These are phyloP conservation scores for Vigna hirtella DNA, from an alignment of 306 rosid species.

Conservation along the genomic window DNA sequence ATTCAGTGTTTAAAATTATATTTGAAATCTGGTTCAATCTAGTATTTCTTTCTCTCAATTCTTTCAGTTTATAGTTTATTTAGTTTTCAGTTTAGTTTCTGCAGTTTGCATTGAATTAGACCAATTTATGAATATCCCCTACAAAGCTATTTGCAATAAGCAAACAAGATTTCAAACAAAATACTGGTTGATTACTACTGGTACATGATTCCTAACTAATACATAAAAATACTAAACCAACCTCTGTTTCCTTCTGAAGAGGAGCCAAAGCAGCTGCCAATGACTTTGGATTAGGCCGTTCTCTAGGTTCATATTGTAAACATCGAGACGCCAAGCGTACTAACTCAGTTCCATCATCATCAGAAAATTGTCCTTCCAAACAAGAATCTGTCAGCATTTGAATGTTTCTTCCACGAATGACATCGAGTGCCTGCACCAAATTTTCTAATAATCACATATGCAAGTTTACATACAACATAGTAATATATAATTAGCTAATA, in stretches of 20 bases:
- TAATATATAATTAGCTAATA: neutral
- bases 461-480: constrained; percentile 8
- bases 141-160: neutral
- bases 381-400: constrained; percentile 89
- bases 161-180: constrained; percentile 12
- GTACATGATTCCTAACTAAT: constrained; percentile 18
- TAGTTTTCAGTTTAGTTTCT: neutral
- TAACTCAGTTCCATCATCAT: constrained; percentile 77
- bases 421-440: constrained; percentile 75
- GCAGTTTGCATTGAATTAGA: neutral
- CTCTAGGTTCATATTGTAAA: constrained; percentile 85
- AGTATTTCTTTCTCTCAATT: too few species aligned
- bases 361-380: constrained; percentile 83
- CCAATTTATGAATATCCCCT: neutral
- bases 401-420: constrained; percentile 79
- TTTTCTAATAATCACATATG: constrained; percentile 37
- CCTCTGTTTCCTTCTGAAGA: constrained; percentile 89
- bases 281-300: constrained; percentile 78
- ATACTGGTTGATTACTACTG: neutral
- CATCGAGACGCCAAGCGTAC: constrained; percentile 74
- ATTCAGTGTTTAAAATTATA: neutral
- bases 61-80: too few species aligned
- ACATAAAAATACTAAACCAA: constrained; percentile 39
- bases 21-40: neutral
- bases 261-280: constrained; percentile 72